Evolutionary conservation across 2,329 filamentous ascomycete genomes (phyloP), one percentile per base, ranked within the genome.

Genomic region (Acephala macrosclerotiorum): DNA sequence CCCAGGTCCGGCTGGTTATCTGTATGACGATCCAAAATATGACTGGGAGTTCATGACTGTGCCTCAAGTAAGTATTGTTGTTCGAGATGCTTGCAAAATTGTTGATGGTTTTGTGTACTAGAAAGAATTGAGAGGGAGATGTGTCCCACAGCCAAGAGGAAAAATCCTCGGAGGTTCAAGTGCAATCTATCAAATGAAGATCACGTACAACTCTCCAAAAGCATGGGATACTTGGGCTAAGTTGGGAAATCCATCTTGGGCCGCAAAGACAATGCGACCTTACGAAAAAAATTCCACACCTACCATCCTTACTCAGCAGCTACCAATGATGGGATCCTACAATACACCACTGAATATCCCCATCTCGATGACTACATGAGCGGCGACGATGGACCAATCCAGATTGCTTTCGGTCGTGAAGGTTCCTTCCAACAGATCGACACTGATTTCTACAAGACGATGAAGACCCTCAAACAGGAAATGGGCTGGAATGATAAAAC

Each of bases 171-270:
- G 79, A n/a, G 77, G 77, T 9, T 74, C 70, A 20, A 73, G 69
- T 40, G 77, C 72, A 0, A 78, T 79, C 40, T 78, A 79, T 51
- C 55, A 59, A 33, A 59, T 51, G 36, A 49, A 59, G 47, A 59
- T 55, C 29, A 33, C 42, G 18, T 64, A 53, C 29, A 64, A 40
- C 35, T 64, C 55, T 20, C 42, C 35, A 9, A 33, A n/a, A 18
- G 56, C 55, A n/a, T 64, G 56, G 40, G 71, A 81, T 55, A 69
- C 75, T 0, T 82, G 80, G 80, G 74, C 75, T 33, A 69, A 68
- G 1, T 65, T 82, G 7, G 80, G 80, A 0, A 81, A 80, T 55
- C 68, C 74, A 1, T 78, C 78, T 12, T 82, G 78, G 80, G 73
- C 72, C 22, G 79, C 76, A 70, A 71, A 77, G 12, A 49, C 42